Evolutionary conservation across 2,329 filamentous ascomycete genomes (phyloP).

Genomic region (Pseudocercospora fijiensis): DNA sequence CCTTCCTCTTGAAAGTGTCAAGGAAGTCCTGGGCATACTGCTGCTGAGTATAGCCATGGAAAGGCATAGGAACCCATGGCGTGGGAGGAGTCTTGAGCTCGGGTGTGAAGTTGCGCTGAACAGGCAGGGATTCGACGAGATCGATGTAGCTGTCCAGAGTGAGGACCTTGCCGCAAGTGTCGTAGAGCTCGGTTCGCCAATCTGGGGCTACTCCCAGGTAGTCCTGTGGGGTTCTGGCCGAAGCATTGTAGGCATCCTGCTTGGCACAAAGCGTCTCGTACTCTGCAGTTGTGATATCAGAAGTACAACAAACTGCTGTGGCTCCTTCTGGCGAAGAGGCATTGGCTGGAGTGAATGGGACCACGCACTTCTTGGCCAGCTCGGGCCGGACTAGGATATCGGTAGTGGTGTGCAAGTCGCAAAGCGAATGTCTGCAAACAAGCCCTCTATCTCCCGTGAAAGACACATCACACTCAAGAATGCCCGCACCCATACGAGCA

Average conservation of each 20-base stretch:
- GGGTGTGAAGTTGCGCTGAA: slow-evolving; percentile 13
- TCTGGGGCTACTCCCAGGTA: slow-evolving; percentile 12
- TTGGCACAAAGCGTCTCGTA: slow-evolving; percentile 14
- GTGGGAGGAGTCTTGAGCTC: slow-evolving; percentile 11
- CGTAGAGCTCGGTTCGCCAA: slow-evolving; percentile 17
- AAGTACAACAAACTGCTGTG: slow-evolving; percentile 16
- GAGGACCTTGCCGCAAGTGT: slow-evolving; percentile 16
- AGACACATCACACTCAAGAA: slow-evolving; percentile 15
- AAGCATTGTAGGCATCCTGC: slow-evolving; percentile 18
- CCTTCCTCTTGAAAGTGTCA: slow-evolving; percentile 10
- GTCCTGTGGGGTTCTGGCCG: slow-evolving; percentile 5
- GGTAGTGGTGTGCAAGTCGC: slow-evolving; percentile 15
- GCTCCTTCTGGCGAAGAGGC: slow-evolving; percentile 10
- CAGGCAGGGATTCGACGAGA: slow-evolving; percentile 8
- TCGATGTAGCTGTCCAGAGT: slow-evolving; percentile 16
- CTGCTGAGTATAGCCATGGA: slow-evolving; percentile 15
- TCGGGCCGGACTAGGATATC: slow-evolving; percentile 11
- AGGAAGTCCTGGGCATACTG: slow-evolving; percentile 16
- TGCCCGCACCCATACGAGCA: slow-evolving; percentile 16
- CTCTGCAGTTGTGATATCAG: slow-evolving; percentile 15
- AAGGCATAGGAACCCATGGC: slow-evolving; percentile 13
- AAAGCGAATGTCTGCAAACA: slow-evolving; percentile 18
- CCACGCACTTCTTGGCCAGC: slow-evolving; percentile 13
- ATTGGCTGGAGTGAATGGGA: slow-evolving; percentile 14
- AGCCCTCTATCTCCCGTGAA: slow-evolving; percentile 13